Evolutionary conservation across 495 filamentous ascomycete genomes (phyloP).

Genomic region (Penicillium odoratum): DNA sequence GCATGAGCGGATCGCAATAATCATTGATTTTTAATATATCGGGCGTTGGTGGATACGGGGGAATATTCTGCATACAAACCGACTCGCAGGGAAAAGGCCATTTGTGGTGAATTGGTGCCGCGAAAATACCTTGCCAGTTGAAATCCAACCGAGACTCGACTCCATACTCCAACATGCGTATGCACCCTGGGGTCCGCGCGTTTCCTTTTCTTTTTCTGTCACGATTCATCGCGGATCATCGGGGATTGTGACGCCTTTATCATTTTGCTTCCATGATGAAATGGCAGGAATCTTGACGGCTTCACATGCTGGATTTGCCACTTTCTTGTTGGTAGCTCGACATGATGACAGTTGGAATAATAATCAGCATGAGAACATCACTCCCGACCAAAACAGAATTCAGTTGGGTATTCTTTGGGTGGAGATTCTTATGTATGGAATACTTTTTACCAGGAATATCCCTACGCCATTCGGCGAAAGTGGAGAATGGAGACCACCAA

Average conservation of each 20-base stretch:
- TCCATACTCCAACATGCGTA: no score
- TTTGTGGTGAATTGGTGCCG: no score
- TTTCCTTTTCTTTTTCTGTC: not conserved
- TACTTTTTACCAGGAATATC: not conserved
- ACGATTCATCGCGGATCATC: not conserved
- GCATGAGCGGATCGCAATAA: conserved; percentile 40
- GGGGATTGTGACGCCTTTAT: not conserved
- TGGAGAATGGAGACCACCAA: not conserved
- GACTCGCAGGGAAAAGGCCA: not conserved
- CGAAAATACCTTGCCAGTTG: no score
- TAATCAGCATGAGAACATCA: no score
- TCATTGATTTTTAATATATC: conserved; percentile 12
- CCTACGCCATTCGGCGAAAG: conserved; percentile 3
- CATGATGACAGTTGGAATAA: not conserved
- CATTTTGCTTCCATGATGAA: not conserved
- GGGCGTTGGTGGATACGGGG: conserved; percentile 2
- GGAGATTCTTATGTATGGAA: not conserved
- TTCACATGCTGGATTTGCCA: not conserved
- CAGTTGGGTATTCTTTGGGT: not conserved
- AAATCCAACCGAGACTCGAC: no score
- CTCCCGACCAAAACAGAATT: no score
- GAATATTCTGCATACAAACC: conserved; percentile 1
- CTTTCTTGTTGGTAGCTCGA: not conserved
- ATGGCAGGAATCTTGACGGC: not conserved
- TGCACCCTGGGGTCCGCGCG: no score